A percentile compares a stretch with the other conserved stretches of the same genome.
Evolutionary conservation across 306 rosid species (phyloP).

Genomic region (Pyrus betulifolia): DNA sequence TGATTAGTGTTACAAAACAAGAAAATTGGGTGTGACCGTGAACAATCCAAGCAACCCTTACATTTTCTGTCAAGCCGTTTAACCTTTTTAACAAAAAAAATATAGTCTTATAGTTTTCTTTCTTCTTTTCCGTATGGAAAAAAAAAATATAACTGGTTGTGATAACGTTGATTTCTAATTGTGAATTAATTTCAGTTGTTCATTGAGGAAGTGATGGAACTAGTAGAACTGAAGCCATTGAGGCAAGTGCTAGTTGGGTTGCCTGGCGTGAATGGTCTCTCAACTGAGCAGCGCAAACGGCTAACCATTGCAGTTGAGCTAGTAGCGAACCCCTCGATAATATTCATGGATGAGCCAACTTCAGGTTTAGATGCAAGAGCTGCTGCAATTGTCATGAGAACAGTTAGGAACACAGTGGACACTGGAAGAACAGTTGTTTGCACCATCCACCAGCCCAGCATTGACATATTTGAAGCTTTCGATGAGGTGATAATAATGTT

Average conservation of each 20-base stretch:
- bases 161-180: not conserved
- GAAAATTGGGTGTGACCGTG: not conserved
- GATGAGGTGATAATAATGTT: conserved; percentile 30
- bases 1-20: not conserved
- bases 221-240: conserved; percentile 37
- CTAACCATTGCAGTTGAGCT: conserved; percentile 52
- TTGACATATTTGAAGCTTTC: conserved; percentile 54
- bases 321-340: conserved; percentile 36
- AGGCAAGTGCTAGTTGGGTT: conserved; percentile 42
- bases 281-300: conserved; percentile 49
- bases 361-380: conserved; percentile 59
- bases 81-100: too few relatives aligned
- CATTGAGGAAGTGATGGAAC: conserved; percentile 51
- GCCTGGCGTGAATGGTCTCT: conserved; percentile 44
- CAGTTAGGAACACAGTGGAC: too few relatives aligned
- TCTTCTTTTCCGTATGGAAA: too few relatives aligned
- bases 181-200: conserved; percentile 24
- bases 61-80: too few relatives aligned
- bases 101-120: too few relatives aligned
- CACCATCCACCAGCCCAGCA: conserved; percentile 58
- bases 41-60: not conserved
- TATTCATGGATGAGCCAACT: conserved; percentile 33
- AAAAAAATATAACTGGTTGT: not conserved
- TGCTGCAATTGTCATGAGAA: conserved; percentile 46
- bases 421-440: conserved; percentile 33